phyloP scores from a whole-genome alignment of 108 stramenopile species.

The Nannochloropsis gaditana region DNA sequence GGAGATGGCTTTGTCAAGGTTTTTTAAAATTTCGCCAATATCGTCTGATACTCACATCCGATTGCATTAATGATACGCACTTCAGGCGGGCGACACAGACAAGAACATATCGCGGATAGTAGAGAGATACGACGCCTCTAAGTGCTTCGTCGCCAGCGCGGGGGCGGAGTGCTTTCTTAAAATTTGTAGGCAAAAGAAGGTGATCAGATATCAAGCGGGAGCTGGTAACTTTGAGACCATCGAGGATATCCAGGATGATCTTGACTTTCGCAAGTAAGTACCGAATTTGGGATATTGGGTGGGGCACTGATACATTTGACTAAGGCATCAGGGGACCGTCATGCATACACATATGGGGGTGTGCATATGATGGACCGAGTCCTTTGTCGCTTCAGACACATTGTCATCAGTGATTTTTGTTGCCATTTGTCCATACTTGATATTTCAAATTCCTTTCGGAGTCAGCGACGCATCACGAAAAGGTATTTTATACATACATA shows the following conservation, averaged over 20 bases:
- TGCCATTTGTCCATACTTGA: no score
- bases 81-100: constrained; percentile 5
- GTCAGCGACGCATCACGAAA: no score
- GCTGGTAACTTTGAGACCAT: not conserved
- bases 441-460: no score
- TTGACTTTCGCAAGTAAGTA: constrained; percentile 3
- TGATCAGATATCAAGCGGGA: not conserved
- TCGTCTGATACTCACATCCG: no score
- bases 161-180: constrained; percentile 21
- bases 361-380: not conserved
- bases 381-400: no score
- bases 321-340: not conserved
- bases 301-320: no score
- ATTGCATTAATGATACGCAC: not conserved
- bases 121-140: not conserved
- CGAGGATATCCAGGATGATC: not conserved
- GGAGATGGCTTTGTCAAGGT: no score
- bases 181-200: not conserved
- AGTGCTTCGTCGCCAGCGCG: not conserved
- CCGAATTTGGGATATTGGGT: no score
- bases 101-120: not conserved
- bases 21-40: no score
- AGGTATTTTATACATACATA: not conserved
- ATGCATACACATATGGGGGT: not conserved
- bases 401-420: no score